Evolutionary conservation across 2,329 filamentous ascomycete species (phyloP), one percentile per base, ranked within the genome.

Genomic region (Aureobasidium leucospermi): DNA sequence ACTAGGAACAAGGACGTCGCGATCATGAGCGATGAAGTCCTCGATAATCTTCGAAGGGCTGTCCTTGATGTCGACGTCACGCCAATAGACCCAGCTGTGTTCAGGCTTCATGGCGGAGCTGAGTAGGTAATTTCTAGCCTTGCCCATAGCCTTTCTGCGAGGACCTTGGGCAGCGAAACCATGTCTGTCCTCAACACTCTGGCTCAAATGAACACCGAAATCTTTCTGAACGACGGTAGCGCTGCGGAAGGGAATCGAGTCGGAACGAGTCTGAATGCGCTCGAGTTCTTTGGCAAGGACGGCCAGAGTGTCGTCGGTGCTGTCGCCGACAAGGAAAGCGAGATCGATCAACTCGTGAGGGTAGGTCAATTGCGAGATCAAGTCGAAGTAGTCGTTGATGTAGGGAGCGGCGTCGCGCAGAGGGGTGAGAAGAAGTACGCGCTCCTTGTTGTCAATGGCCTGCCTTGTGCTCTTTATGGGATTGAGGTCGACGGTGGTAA

Each of bases 31-130:
- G 67, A 96, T 88, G 67, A 99, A 95, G 69, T 99, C 94, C 76
- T 99, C 92, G 36, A 99, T 79, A 62, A 99, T 95, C 69, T 83
- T 86, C 64, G 83, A 81, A 1, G 93, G 90, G 71, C 88, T 96
- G 70, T 99, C 92, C 48, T 89, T 85, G 67, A 99, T 96, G 73
- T 99, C 94, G 52, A 96, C 92, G 72, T 99, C 94, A 62, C 94
- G 85, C 94, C 94, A 99, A 74, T 96, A 97, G 8, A 97, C 92
- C 94, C 94, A 99, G 8, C 91, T 93, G 72, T 99, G 94, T 63
- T 97, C 91, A 0, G 91, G 85, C 77, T 95, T 96, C 68, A 99
- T 72, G 3, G 94, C 87, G 0, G 90, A 81, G 34, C 85, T 84
- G 1, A 99, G 83, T 19, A 99, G 80, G 73, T 96, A 99, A 73